Evolutionary conservation across 495 filamentous ascomycete genomes (phyloP), one percentile per base, ranked within the genome.

Genomic region (Xylaria grammica): DNA sequence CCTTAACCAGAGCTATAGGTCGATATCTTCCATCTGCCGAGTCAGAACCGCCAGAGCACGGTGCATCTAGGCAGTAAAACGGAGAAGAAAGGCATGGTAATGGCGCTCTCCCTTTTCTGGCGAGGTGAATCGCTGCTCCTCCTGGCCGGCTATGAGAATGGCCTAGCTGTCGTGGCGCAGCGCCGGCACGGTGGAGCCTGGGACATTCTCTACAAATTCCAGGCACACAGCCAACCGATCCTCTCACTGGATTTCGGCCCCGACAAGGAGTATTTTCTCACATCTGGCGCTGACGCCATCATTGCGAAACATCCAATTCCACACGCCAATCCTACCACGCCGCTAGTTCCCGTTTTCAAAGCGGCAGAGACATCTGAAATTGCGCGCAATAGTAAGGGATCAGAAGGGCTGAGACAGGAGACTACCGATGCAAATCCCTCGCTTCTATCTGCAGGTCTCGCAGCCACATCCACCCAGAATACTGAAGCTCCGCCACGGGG

Each of bases 21-120:
- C 64, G 92, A 96, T 72, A 89, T 99, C 58, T 95, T 93, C 77
- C 87, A 91, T 62, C 83, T 99, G 8, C 94, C 95, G 13, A 84
- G 82, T 11, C 89, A 91, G 67, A 79, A 75, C 46, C 86, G 93
- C 8, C 77, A 88, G 17, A 83, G 88, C 64, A 91, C 90, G 0
- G 83, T 96, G 19, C 71, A 73, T 40, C 76, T 85, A 0, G 85
- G 83, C 4, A 81, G 85, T 34, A 75, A 78, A 40, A 62, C 76
- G 15, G 78, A 84, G 26, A 86, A 91, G 52, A 89, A 89, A 19
- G 91, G 95, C 29, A 98, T 97, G 94, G 87, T 94, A 27, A 97
- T 99, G 95, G 87, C 90, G 24, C 77, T 97, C 13, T 79, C 82
- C 4, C 72, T 97, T 9, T 84, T 90, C 63, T 71, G 81, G 71